Evolutionary conservation across 331 rosid species (phyloP), one percentile per base, ranked within the genome.

Genomic region (Quercus phellos): DNA sequence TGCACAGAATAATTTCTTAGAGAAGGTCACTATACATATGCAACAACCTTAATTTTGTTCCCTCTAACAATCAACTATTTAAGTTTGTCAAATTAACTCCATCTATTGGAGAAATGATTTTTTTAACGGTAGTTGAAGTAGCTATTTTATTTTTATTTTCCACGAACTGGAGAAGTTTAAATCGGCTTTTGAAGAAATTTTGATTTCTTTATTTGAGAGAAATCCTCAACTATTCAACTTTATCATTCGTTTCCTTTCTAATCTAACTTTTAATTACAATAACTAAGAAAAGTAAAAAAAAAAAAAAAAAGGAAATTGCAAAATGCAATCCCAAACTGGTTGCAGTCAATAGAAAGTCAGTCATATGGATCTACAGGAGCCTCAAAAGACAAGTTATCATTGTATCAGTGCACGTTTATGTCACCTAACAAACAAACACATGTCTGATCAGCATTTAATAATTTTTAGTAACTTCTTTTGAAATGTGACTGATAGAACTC

Each of bases 401-500:
- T 58, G 64, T 4, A 58, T 22, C 30, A 3, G 10, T 58, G 30
- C 64, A 58, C 64, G 64, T 22, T 58, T 58, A 21, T 56, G 64
- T 58, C 64, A 58, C 64, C 64, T 58, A 58, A 21, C 64, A 58
- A 58, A 22, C 64, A 58, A 58, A 58, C 64, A 58, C 24, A 27
- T 22, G 30, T 22, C 64, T 10, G 53, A 46, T 58, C 64, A 22
- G 17, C 14, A 10, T 22, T 22, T 22, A 58, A 58, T 30, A 38
- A 2, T 35, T 67, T 64, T 51, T 71, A 19, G 19, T 56, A 55
- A 42, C 74, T 43, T 61, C 73, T 68, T 51, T 50, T 54, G 42
- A 26, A 67, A 53, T 19, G 24, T 80, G 66, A 70, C 67, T 79
- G 55, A 38, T 56, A 56, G 56, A 26, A 42, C 67, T 68, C 50